These are phyloP conservation scores for Trypanosoma theileri DNA, from an alignment of 208 protist species.

Conservation along the genomic window DNA sequence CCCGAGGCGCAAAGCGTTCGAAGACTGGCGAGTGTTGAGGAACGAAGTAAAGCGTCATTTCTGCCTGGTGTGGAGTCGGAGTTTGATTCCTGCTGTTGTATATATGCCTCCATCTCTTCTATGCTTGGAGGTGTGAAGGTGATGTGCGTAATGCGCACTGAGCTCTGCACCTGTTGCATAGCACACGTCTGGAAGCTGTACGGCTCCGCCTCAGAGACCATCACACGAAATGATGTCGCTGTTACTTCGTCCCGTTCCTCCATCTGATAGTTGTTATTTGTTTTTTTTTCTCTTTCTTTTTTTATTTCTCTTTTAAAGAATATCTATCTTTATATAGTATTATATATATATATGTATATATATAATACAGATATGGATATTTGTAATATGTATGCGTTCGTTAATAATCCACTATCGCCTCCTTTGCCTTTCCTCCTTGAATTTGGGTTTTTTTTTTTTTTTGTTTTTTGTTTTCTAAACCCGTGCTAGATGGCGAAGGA, in stretches of 20 bases:
- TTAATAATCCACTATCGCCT: neutral
- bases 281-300: neutral
- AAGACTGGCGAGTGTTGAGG: slow-evolving; percentile 40
- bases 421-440: neutral
- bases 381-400: neutral
- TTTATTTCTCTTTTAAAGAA: neutral
- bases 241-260: slow-evolving; percentile 42
- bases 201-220: slow-evolving; percentile 59
- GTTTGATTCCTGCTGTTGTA: slow-evolving; percentile 10
- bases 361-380: neutral
- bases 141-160: slow-evolving; percentile 72
- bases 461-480: no score
- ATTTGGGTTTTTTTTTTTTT: neutral
- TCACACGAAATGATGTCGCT: slow-evolving; percentile 60
- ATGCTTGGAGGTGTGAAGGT: slow-evolving; percentile 69
- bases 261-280: slow-evolving; percentile 12
- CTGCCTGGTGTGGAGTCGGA: neutral
- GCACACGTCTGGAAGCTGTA: slow-evolving; percentile 53
- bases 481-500: no score
- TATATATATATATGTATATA: neutral
- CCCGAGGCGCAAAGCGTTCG: slow-evolving; percentile 43
- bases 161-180: slow-evolving; percentile 53
- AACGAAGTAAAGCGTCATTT: slow-evolving; percentile 25
- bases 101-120: slow-evolving; percentile 40
- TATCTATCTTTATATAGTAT: neutral